Percentiles rank a stretch among this genome's conserved stretches.
Evolutionary conservation across 2,329 filamentous ascomycete species (phyloP).

Genomic region (Sordariomycetes sp.): DNA sequence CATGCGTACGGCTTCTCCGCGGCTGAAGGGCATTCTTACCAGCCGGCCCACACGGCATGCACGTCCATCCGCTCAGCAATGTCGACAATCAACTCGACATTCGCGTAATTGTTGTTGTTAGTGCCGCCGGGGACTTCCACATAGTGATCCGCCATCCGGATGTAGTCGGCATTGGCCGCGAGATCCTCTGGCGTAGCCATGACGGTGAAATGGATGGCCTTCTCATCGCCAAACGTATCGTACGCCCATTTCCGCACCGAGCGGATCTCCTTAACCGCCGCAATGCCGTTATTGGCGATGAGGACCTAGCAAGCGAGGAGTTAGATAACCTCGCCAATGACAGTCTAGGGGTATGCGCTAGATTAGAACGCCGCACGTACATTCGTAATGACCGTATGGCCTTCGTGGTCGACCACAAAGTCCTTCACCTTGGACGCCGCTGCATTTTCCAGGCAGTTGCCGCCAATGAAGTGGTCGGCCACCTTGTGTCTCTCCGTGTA

Average conservation of each 20-base stretch:
- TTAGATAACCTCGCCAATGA: background rate
- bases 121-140: conserved; percentile 97
- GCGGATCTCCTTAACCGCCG: conserved; percentile 97
- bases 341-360: background rate
- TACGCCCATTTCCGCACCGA: conserved; percentile 99
- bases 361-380: conserved; percentile 40
- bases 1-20: background rate
- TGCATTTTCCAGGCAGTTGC: conserved; percentile 76
- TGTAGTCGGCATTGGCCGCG: conserved; percentile 96
- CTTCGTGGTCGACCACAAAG: conserved; percentile 80
- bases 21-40: conserved; percentile 44
- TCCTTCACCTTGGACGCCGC: conserved; percentile 85
- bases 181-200: conserved; percentile 99
- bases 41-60: conserved; percentile 97
- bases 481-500: conserved; percentile 76
- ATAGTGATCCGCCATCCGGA: conserved; percentile 98
- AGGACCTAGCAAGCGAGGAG: conserved; percentile 54
- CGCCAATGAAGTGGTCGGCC: conserved; percentile 91
- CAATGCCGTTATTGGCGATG: conserved; percentile 99
- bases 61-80: conserved; percentile 97
- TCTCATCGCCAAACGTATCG: conserved; percentile 97
- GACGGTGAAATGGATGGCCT: conserved; percentile 97
- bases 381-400: conserved; percentile 97
- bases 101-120: conserved; percentile 99
- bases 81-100: conserved; percentile 98